Conservation (phyloP, 177 flowering plant species). For the Vitis hybrid region DNA sequence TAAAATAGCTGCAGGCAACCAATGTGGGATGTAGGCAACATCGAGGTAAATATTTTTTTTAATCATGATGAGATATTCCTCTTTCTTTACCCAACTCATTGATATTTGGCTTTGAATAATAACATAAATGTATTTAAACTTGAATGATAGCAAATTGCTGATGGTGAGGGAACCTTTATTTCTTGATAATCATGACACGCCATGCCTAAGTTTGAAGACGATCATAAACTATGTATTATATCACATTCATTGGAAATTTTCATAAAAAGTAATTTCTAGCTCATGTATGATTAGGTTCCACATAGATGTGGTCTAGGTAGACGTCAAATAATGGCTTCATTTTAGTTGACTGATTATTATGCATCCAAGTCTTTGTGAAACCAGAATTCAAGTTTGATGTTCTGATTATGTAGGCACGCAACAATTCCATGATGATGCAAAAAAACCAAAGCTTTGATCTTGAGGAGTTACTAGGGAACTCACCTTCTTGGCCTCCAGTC, state of each 20-base stretch:
- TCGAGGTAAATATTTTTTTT: constrained; percentile 38
- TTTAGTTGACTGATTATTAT: not conserved
- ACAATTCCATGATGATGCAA: constrained; percentile 42
- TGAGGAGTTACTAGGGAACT: constrained; percentile 60
- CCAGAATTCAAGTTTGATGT: not conserved
- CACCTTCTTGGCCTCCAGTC: constrained; percentile 79
- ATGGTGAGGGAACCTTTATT: too few relatives aligned
- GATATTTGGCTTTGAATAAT: not conserved
- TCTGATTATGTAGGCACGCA: constrained; percentile 33
- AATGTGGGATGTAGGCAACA: constrained; percentile 58
- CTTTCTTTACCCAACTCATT: not conserved
- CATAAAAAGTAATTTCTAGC: too few relatives aligned
- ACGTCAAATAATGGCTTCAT: not conserved
- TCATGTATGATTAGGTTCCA: too few relatives aligned
- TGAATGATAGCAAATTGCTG: too few relatives aligned
- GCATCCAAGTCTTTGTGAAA: not conserved
- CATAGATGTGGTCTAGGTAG: too few relatives aligned
- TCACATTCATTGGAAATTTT: too few relatives aligned
- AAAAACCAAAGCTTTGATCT: constrained; percentile 65
- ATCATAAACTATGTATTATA: too few relatives aligned
- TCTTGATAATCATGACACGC: too few relatives aligned
- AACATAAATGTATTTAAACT: too few relatives aligned
- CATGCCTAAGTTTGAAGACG: too few relatives aligned
- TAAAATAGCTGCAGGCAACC: constrained; percentile 39
- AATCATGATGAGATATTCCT: not conserved